Conservation (phyloP, 75 land plant species). For the Gnetum montanum region DNA sequence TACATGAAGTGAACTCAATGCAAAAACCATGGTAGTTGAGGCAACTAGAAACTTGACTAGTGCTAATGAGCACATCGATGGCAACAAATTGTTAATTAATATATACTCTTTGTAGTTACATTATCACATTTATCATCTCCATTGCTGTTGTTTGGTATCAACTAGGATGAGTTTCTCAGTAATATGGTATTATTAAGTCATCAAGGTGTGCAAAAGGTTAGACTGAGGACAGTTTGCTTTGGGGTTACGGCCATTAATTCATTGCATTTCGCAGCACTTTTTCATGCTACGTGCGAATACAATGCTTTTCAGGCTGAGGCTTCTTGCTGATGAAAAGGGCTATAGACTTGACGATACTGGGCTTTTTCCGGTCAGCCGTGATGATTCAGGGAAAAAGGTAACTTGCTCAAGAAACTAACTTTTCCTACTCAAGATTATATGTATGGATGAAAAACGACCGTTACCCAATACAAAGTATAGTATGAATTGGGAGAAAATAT, state of each 20-base stretch:
- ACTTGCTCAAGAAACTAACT: background rate
- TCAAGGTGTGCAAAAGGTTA: too few species aligned
- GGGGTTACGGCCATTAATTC: background rate
- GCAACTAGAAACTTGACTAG: too few species aligned
- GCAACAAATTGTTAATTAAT: too few species aligned
- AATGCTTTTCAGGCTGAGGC: slow-evolving; percentile 52
- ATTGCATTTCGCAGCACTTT: background rate
- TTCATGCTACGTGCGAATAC: background rate
- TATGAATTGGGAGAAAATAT: background rate
- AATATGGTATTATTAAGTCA: too few species aligned
- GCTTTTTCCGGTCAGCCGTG: slow-evolving; percentile 44
- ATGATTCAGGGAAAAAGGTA: slow-evolving; percentile 59
- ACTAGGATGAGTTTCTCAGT: too few species aligned
- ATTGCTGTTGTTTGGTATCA: too few species aligned
- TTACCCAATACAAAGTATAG: too few species aligned
- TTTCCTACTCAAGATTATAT: background rate
- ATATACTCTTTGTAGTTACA: too few species aligned
- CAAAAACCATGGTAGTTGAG: too few species aligned
- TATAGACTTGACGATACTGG: slow-evolving; percentile 92
- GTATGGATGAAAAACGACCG: background rate
- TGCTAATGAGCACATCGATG: too few species aligned
- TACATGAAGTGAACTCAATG: too few species aligned
- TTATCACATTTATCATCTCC: too few species aligned
- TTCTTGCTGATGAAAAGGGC: slow-evolving; percentile 83
- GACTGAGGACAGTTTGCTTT: background rate